Percentiles rank a stretch among this genome's conserved stretches.
phyloP scores from a whole-genome alignment of 495 filamentous ascomycete species.

The Aspergillus biplanus region DNA sequence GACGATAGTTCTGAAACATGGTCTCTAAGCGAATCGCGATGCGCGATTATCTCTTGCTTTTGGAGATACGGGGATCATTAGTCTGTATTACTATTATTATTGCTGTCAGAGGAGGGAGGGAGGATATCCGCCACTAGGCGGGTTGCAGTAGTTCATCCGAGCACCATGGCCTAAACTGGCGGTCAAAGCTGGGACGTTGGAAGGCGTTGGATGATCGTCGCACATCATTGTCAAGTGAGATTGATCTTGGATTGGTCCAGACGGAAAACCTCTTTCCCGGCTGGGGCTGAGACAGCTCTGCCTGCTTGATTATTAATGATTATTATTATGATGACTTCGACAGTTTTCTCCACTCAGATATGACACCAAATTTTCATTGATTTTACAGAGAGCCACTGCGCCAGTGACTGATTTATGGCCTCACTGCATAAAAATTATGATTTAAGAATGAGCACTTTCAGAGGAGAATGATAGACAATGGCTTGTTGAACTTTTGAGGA shows the following conservation, averaged over 20 bases:
- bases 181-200: constrained; percentile 33
- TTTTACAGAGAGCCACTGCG: no score
- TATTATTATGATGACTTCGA: neutral
- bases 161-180: constrained; percentile 23
- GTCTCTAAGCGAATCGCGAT: neutral
- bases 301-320: neutral
- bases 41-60: constrained; percentile 8
- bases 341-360: no score
- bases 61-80: neutral
- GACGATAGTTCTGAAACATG: constrained; percentile 7
- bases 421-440: no score
- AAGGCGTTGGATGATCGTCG: constrained; percentile 35
- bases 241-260: constrained; percentile 20
- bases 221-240: constrained; percentile 16
- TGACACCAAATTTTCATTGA: no score
- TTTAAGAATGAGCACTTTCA: no score
- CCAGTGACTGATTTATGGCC: no score
- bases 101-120: constrained; percentile 8
- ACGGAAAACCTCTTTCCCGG: constrained; percentile 7
- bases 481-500: no score
- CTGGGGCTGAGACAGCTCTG: neutral
- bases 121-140: constrained; percentile 28
- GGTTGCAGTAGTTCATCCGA: constrained; percentile 33
- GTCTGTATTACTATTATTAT: constrained; percentile 1
- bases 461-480: no score